Conservation (phyloP, 176 grass and related monocot genomes). For the Guadua angustifolia region DNA sequence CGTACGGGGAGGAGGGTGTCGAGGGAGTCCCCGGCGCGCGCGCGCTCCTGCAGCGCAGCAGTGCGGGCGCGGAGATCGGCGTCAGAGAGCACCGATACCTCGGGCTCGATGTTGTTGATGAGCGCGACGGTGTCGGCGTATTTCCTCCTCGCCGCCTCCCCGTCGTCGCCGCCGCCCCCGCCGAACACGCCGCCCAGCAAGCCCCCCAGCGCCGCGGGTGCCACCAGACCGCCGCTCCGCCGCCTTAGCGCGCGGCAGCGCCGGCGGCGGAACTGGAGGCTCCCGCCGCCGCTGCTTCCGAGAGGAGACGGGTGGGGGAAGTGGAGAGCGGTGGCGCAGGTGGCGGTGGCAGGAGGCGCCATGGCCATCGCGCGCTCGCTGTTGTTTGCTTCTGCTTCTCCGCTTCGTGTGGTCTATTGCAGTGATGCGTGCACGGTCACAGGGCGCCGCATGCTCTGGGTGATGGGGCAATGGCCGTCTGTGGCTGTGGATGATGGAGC, state of each 20-base stretch:
- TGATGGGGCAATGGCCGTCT: slow-evolving; percentile 33
- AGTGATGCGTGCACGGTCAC: slow-evolving; percentile 40
- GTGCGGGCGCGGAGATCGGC: slow-evolving; percentile 72
- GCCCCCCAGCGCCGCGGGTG: slow-evolving; percentile 58
- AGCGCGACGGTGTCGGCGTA: slow-evolving; percentile 60
- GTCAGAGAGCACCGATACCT: slow-evolving; percentile 76
- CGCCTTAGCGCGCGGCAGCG: background rate
- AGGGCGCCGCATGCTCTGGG: slow-evolving; percentile 47
- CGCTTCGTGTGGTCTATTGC: slow-evolving; percentile 25
- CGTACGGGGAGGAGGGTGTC: slow-evolving; percentile 89
- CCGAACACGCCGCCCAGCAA: slow-evolving; percentile 83
- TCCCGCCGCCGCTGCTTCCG: background rate
- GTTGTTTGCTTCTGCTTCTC: background rate
- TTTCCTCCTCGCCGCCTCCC: slow-evolving; percentile 76
- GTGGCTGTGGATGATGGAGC: slow-evolving; percentile 38
- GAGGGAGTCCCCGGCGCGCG: slow-evolving; percentile 66
- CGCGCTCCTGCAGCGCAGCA: slow-evolving; percentile 66
- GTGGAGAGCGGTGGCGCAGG: slow-evolving; percentile 29
- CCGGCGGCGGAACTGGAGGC: slow-evolving; percentile 5
- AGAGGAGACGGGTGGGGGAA: slow-evolving; percentile 23
- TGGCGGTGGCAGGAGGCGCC: slow-evolving; percentile 33
- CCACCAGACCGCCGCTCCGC: background rate
- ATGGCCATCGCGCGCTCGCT: slow-evolving; percentile 22
- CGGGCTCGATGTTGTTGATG: slow-evolving; percentile 75
- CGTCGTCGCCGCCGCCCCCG: slow-evolving; percentile 71